Evolutionary conservation across 257 asterid genomes (phyloP).

Genomic region (Nicotiana paniculata): DNA sequence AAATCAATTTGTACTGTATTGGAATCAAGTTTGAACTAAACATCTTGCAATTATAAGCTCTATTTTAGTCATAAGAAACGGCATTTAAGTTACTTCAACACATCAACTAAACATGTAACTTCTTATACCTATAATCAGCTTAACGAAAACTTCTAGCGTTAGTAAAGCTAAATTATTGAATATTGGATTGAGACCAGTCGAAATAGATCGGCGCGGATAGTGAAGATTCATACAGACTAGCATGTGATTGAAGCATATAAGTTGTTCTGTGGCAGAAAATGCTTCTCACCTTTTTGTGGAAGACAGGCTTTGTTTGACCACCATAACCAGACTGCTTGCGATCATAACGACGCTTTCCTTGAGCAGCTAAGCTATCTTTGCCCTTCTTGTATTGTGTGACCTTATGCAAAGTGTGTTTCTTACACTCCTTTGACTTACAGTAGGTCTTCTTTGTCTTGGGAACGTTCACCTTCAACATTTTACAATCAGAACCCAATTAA

Average conservation of each 20-base stretch:
- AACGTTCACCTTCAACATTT: constrained; percentile 3
- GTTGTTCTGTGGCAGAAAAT: neutral
- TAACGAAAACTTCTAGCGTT: neutral
- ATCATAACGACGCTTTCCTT: constrained; percentile 10
- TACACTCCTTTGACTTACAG: constrained; percentile 6
- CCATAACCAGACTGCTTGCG: constrained; percentile 7
- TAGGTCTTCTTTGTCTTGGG: constrained; percentile 1
- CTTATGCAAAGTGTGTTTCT: constrained; percentile 11
- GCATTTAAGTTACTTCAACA: neutral
- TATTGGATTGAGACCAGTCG: neutral
- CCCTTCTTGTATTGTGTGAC: constrained; percentile 9
- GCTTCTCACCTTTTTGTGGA: constrained; percentile 3
- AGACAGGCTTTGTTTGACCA: neutral
- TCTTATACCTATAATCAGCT: neutral
- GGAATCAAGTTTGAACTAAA: neutral
- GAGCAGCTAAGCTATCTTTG: constrained; percentile 8
- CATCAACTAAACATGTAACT: neutral
- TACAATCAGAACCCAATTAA: constrained; percentile 4
- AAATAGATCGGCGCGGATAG: neutral
- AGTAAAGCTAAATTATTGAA: neutral
- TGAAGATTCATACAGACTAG: neutral
- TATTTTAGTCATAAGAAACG: neutral
- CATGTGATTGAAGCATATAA: neutral
- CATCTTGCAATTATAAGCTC: neutral
- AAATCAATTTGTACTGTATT: neutral